Base-by-base conservation (phyloP, 176 grass and related monocot species). In the Carex littledalei region DNA sequence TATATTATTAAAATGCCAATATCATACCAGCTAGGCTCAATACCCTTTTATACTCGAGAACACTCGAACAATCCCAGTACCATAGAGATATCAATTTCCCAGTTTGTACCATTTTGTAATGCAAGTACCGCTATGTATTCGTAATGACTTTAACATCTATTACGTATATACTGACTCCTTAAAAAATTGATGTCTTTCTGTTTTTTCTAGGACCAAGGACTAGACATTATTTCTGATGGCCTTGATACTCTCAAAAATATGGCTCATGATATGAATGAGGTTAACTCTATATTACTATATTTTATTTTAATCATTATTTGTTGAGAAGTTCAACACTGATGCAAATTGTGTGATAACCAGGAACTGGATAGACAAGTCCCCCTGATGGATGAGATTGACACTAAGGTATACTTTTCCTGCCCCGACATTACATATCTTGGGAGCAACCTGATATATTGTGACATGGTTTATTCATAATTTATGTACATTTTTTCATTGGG, bases 351-450 rank as follows among this genome's bases (percentile, higher is more conserved):
- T 78, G 59, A 68, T 86, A 32, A 72, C 59, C 81, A 95, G 96
- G 96, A 99, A 94, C 16, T 99, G 88, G 96, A 99, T 87, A 95
- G 91, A 67, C 93, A 99, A 95, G 93, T 95, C 39, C 96, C 96
- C 24, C 85, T 99, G 84, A 94, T 95, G 88, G 96, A 99, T 84
- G 93, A 99, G 88, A 94, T 99, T 85, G 96, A 99, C 47, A 87
- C 91, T 2, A 99, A 99, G 96, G 96, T 99, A 26, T 12, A 34
- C 57, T 55, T 53, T 13, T 84, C 21, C 0, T 74, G 29, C 54
- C 11, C 22, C 49, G 7, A 34, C 24, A 67, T 54, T 3, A 15
- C 57, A 57, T 8, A 84, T 81, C 10, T 18, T 69, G 6, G 24
- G 56, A 50, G 18, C 17, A 15, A 67, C 21, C 20, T 29, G 5